Base-by-base conservation (phyloP, 2,329 filamentous ascomycete genomes). In the Dactylellina leptospora region DNA sequence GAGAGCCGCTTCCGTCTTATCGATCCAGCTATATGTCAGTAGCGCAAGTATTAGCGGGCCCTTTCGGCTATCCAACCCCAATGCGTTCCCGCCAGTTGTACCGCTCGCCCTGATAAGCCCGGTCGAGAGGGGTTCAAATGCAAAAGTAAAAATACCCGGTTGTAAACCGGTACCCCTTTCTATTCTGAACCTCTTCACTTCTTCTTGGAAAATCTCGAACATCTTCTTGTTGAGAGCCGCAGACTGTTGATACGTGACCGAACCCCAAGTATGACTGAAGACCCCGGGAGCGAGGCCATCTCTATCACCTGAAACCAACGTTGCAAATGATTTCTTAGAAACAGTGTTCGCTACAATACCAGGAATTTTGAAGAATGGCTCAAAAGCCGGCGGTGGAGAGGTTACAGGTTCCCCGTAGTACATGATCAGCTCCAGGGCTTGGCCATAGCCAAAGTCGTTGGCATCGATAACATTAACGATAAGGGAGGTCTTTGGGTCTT, bases 251-350 rank as follows among this genome's bases (percentile, higher is more conserved):
- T 58, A 68, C 8, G 42, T 58, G 3, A 68, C 27, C 10, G 62
- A 68, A 22, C 44, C 53, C 45, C 45, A 68, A 13, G 44, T 58
- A 36, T 68, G 53, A 20, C 30, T 68, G 20, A 68, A 47, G n/a
- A 59, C 8, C 10, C 62, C 53, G 2, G 22, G 33, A 4, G 25
- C 23, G 20, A 59, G 62, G 4, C 53, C 53, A 13, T 58, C 44
- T 20, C 33, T 27, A 20, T 33, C 51, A 23, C 13, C 20, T 23
- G 62, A 45, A 4, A 68, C 23, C n/a, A 68, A 44, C 13, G n/a
- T 20, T 4, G 53, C 51, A n/a, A 44, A 68, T 1, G 22, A 2
- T 11, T 58, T 51, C 9, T 23, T 22, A 11, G 62, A 51, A 16
- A 44, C 30, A 11, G 44, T 59, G n/a, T 51, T 58, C 18, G 23